phyloP scores from a whole-genome alignment of 2,329 filamentous ascomycete genomes.

The Leptographium radiaticola region DNA sequence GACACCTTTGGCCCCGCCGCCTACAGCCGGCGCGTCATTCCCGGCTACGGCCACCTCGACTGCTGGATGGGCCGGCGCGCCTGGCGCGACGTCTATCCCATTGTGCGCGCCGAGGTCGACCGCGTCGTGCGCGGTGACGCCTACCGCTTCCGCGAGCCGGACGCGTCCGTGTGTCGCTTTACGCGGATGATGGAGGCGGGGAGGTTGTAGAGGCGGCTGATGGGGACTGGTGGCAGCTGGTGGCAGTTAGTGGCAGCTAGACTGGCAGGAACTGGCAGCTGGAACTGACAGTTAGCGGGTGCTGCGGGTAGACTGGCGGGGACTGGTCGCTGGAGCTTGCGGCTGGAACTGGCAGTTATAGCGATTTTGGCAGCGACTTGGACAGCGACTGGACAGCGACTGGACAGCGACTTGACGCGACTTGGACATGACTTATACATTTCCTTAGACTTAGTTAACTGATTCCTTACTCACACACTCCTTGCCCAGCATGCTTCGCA shows the following conservation, averaged over 20 bases:
- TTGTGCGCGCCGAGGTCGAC: slow-evolving; percentile 41
- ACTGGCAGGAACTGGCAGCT: background rate
- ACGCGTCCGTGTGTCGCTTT: slow-evolving; percentile 27
- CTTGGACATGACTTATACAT: too few species aligned
- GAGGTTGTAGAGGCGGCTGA: slow-evolving; percentile 16
- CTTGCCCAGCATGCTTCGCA: too few species aligned
- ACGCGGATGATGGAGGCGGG: slow-evolving; percentile 26
- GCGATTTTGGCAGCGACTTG: too few species aligned
- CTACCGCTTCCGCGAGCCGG: slow-evolving; percentile 30
- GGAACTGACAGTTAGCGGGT: background rate
- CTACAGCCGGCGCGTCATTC: slow-evolving; percentile 39
- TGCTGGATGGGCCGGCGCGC: slow-evolving; percentile 49
- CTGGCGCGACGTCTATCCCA: slow-evolving; percentile 46
- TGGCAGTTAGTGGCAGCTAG: background rate
- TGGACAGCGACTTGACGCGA: too few species aligned
- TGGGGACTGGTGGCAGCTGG: background rate
- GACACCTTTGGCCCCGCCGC: slow-evolving; percentile 30
- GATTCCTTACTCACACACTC: too few species aligned
- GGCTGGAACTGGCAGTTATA: too few species aligned
- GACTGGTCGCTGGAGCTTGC: too few species aligned
- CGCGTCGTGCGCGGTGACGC: slow-evolving; percentile 30
- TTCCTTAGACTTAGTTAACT: too few species aligned
- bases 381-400: too few species aligned
- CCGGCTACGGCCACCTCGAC: slow-evolving; percentile 47
- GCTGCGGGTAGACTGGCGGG: too few species aligned